Evolutionary conservation across 129 eudicot species (phyloP).

Genomic region (Solidago caesia): DNA sequence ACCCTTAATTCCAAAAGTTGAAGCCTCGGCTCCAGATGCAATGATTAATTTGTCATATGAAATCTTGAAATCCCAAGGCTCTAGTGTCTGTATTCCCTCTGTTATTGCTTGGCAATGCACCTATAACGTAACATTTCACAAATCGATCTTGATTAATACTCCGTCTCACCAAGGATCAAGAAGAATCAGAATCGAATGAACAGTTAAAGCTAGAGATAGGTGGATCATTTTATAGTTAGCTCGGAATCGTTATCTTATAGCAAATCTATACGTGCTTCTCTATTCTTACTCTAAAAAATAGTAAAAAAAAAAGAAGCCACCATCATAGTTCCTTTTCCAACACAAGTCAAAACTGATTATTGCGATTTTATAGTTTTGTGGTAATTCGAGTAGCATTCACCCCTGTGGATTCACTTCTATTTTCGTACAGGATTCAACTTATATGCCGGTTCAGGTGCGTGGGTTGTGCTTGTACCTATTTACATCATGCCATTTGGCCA

Average conservation of each 20-base stretch:
- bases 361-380: no score
- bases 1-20: conserved; percentile 91
- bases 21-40: conserved; percentile 90
- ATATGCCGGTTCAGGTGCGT: no score
- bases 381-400: no score
- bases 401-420: no score
- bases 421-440: no score
- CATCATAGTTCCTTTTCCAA: no score
- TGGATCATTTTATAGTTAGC: not conserved
- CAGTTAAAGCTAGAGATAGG: not conserved
- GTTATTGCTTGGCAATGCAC: conserved; percentile 72
- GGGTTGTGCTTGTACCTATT: no score
- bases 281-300: no score
- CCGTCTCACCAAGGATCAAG: not conserved
- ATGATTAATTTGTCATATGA: conserved; percentile 87
- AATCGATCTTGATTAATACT: not conserved
- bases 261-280: not conserved
- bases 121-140: conserved; percentile 32
- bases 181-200: not conserved
- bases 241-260: not conserved
- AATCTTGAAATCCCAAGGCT: conserved; percentile 75
- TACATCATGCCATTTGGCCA: no score
- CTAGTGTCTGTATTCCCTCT: conserved; percentile 53
- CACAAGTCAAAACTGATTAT: no score
- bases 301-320: no score